Conservation (phyloP, 495 filamentous ascomycete genomes). For the Hypoxylon cercidicola region DNA sequence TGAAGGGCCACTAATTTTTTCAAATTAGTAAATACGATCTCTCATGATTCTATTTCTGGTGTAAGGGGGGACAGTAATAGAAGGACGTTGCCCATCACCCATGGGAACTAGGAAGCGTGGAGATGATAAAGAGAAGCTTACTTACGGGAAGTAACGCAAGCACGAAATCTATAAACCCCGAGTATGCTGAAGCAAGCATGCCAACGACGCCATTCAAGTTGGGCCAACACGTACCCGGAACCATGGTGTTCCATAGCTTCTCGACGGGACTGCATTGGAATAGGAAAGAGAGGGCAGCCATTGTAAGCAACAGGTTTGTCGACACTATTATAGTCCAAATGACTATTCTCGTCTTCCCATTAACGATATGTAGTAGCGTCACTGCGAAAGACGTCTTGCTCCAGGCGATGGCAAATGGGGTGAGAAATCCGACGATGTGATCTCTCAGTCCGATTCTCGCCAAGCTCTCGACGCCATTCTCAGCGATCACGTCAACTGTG, state of each 20-base stretch:
- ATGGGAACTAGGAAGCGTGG: conserved; percentile 5
- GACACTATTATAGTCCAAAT: conserved; percentile 43
- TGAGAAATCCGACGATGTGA: conserved; percentile 12
- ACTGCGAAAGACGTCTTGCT: conserved; percentile 39
- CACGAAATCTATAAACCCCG: conserved; percentile 33
- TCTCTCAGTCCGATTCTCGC: conserved; percentile 5
- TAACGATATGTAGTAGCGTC: conserved; percentile 42
- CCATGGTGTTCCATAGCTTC: conserved; percentile 34
- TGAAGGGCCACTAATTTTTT: conserved; percentile 21
- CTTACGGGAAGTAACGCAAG: conserved; percentile 31
- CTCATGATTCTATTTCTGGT: neutral
- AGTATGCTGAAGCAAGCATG: conserved; percentile 29
- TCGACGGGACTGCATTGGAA: conserved; percentile 45
- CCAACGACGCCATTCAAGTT: conserved; percentile 12
- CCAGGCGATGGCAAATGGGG: conserved; percentile 17
- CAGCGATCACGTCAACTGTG: conserved; percentile 1
- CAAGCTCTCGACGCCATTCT: conserved; percentile 4
- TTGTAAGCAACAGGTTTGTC: conserved; percentile 40
- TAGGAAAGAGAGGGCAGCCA: conserved; percentile 36
- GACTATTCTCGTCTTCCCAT: conserved; percentile 19
- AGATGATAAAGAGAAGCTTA: neutral
- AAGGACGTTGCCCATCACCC: too few relatives aligned
- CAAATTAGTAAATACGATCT: neutral
- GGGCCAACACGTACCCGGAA: conserved; percentile 34
- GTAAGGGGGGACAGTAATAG: too few relatives aligned